Percentiles rank a stretch among this genome's conserved stretches.
These are phyloP conservation scores for Canna indica DNA, from an alignment of 176 grass and related monocot species.

Conservation along the genomic window DNA sequence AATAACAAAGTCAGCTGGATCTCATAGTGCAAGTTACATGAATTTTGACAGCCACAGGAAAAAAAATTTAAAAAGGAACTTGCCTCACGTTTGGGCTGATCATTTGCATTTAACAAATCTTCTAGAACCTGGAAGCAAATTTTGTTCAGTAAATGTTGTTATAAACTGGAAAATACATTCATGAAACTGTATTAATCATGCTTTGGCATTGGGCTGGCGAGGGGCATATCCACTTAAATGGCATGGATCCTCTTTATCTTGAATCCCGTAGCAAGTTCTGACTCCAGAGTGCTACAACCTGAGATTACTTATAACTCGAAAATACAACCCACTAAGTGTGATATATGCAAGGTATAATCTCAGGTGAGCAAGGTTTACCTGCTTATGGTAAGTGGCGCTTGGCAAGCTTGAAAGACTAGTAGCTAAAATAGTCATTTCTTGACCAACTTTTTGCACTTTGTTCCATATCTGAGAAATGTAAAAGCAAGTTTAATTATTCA, in stretches of 20 bases:
- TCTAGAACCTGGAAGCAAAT: conserved; percentile 31
- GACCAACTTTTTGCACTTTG: conserved; percentile 59
- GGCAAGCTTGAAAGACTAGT: conserved; percentile 75
- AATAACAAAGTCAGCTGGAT: background rate
- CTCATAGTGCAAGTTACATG: background rate
- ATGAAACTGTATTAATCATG: background rate
- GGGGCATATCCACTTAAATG: background rate
- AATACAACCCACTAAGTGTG: too few relatives aligned
- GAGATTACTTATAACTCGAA: background rate
- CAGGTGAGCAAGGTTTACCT: conserved; percentile 28
- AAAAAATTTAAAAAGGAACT: conserved; percentile 13
- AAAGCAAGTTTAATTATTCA: background rate
- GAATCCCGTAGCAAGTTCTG: background rate
- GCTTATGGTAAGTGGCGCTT: conserved; percentile 37
- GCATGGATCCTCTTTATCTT: background rate
- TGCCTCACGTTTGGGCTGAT: conserved; percentile 31
- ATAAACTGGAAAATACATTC: background rate
- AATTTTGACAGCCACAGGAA: background rate
- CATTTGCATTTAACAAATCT: conserved; percentile 19
- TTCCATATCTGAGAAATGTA: conserved; percentile 59
- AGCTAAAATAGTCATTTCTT: conserved; percentile 53
- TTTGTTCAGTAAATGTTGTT: conserved; percentile 21
- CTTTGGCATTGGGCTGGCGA: background rate
- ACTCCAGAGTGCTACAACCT: background rate
- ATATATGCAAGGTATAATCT: too few relatives aligned